Evolutionary conservation across 148 eudicot genomes (phyloP), one percentile per base, ranked within the genome.

Genomic region (Polygonum aviculare): DNA sequence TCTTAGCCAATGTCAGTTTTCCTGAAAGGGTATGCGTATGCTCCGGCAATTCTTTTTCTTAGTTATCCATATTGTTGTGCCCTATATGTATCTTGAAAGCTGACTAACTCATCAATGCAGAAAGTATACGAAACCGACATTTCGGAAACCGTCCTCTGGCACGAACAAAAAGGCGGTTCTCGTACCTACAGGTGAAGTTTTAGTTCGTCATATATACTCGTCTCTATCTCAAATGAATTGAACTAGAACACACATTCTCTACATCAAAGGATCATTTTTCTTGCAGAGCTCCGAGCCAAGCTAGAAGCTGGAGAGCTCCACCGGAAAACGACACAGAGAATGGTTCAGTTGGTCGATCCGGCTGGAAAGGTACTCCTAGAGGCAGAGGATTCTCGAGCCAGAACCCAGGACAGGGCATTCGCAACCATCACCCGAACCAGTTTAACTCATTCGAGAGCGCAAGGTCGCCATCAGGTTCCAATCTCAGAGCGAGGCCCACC

Each of bases 261-360:
- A 7, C 1, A 54, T 7, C 2, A n/a, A 16, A 60, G 26, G 36
- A 60, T 9, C 2, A 26, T 2, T 60, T 2, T 60, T 60, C 2
- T 11, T 60, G 67, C 36, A 60, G 67, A 60, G 38, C 26, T 60
- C 67, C 67, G 14, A 40, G 2, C 75, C 82, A 2, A 79, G 60
- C 80, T 82, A 77, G 48, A 35, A 12, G 39, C 33, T 1, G 0
- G 8, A 14, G 35, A 57, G 2, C 63, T 57, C 63, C 47, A 44
- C 47, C 67, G 1, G 15, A 26, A 21, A 60, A 26, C 21, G 47
- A 5, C 45, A 41, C 47, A 44, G 1, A 15, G 26, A 60, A 15
- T 54, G 59, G 59, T 6, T 4, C 18, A 51, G 57, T 51, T 16
- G n/a, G 6, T 15, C 7, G 57, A 48, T 48, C 50, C 50, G 50